These are phyloP conservation scores for Gossypium anomalum DNA, from an alignment of 345 rosid genomes.

Conservation along the genomic window DNA sequence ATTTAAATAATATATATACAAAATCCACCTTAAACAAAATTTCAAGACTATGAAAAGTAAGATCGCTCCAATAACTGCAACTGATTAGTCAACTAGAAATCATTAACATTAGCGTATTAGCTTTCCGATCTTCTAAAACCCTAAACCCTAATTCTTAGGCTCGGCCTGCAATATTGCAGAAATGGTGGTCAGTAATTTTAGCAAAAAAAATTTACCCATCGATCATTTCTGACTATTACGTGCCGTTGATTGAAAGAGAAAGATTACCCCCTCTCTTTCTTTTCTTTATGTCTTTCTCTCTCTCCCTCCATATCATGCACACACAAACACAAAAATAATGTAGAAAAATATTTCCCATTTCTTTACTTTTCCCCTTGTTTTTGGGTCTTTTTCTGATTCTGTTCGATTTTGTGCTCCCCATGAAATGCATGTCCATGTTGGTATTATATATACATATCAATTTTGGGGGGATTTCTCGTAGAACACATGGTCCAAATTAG, in stretches of 20 bases:
- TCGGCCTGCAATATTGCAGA: neutral
- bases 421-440: slow-evolving; percentile 41
- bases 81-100: neutral
- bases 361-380: slow-evolving; percentile 25
- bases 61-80: neutral
- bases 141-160: slow-evolving; percentile 35
- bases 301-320: slow-evolving; percentile 36
- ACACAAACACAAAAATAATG: neutral
- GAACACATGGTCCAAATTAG: neutral
- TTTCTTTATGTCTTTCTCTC: slow-evolving; percentile 15
- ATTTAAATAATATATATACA: neutral
- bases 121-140: slow-evolving; percentile 21
- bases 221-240: neutral
- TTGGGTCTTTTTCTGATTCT: slow-evolving; percentile 42
- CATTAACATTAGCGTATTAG: neutral
- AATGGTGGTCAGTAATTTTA: slow-evolving; percentile 2
- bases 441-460: neutral
- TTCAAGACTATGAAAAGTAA: neutral
- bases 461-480: neutral
- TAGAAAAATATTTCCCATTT: slow-evolving; percentile 28
- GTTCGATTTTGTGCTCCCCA: slow-evolving; percentile 55
- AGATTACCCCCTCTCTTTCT: neutral
- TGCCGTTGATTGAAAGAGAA: slow-evolving; percentile 21
- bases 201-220: slow-evolving; percentile 11
- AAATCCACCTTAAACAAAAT: neutral